Percentiles rank a stretch among this genome's conserved stretches.
Conservation (phyloP, 805 yeast species). For the Myxozyma sirexii region DNA sequence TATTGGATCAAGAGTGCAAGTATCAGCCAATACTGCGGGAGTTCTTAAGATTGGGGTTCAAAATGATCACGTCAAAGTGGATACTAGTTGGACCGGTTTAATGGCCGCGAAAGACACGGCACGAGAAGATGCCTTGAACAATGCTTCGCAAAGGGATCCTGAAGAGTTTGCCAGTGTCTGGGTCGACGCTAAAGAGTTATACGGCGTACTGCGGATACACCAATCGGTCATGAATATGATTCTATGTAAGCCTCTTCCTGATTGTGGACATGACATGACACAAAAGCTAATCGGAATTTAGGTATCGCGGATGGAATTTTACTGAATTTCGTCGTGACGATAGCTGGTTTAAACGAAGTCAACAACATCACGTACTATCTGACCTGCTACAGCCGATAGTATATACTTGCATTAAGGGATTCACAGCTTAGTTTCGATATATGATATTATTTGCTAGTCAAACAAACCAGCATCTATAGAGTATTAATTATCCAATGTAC, state of each 20-base stretch:
- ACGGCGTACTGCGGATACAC: constrained; percentile 33
- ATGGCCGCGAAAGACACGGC: constrained; percentile 13
- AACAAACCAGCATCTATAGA: background rate
- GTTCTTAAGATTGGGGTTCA: constrained; percentile 34
- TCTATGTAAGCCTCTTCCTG: constrained; percentile 11
- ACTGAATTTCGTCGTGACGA: constrained; percentile 34
- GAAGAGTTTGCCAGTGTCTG: constrained; percentile 23
- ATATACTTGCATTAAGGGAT: too few relatives aligned
- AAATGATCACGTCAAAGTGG: constrained; percentile 38
- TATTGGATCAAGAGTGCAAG: constrained; percentile 34
- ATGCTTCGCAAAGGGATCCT: constrained; percentile 3
- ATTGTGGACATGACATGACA: background rate
- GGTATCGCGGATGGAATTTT: constrained; percentile 34
- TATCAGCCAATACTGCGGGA: constrained; percentile 36
- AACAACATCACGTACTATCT: constrained; percentile 36
- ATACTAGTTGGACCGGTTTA: constrained; percentile 38
- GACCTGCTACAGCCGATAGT: constrained; percentile 12
- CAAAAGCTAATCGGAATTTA: constrained; percentile 11
- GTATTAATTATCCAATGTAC: background rate
- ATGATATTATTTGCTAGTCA: too few relatives aligned
- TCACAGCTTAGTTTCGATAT: too few relatives aligned
- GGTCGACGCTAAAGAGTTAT: constrained; percentile 37
- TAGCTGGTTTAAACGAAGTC: constrained; percentile 33
- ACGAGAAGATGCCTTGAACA: constrained; percentile 2
- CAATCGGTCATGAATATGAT: constrained; percentile 28